Percentiles rank a stretch among this genome's conserved stretches.
Conservation (phyloP, 257 asterid genomes). For the Jasminum sambac region DNA sequence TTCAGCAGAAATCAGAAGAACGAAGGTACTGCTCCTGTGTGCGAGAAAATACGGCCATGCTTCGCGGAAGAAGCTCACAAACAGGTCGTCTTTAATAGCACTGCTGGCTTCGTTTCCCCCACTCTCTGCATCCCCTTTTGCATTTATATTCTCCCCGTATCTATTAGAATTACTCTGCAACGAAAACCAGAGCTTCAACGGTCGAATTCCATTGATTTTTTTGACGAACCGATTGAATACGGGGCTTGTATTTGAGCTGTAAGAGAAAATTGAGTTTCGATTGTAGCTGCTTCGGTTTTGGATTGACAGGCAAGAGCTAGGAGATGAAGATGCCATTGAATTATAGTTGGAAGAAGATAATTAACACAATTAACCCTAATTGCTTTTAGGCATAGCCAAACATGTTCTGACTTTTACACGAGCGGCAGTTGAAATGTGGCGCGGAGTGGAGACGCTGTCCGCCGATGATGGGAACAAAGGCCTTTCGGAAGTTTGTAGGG, state of each 20-base stretch:
- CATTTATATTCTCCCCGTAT: conserved; percentile 30
- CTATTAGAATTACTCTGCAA: conserved; percentile 12
- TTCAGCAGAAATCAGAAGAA: conserved; percentile 81
- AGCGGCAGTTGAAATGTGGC: neutral
- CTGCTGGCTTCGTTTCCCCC: conserved; percentile 38
- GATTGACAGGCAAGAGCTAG: conserved; percentile 34
- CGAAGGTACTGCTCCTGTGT: conserved; percentile 93
- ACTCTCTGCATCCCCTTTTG: conserved; percentile 40
- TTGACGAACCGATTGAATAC: neutral
- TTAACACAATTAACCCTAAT: neutral
- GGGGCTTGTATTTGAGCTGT: conserved; percentile 23
- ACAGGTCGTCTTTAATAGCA: conserved; percentile 61
- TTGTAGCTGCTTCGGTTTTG: conserved; percentile 26
- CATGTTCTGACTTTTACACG: neutral
- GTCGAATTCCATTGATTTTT: conserved; percentile 23
- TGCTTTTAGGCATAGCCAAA: neutral
- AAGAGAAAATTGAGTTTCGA: conserved; percentile 3
- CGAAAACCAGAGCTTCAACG: neutral
- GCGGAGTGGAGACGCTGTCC: neutral
- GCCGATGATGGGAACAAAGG: neutral
- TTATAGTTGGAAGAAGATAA: neutral
- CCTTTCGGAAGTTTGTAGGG: neutral
- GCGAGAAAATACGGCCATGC: conserved; percentile 91
- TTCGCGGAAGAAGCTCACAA: conserved; percentile 82
- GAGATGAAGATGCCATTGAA: conserved; percentile 51